Base-by-base conservation (phyloP, 805 yeast species). In the Hyphopichia homilentoma region DNA sequence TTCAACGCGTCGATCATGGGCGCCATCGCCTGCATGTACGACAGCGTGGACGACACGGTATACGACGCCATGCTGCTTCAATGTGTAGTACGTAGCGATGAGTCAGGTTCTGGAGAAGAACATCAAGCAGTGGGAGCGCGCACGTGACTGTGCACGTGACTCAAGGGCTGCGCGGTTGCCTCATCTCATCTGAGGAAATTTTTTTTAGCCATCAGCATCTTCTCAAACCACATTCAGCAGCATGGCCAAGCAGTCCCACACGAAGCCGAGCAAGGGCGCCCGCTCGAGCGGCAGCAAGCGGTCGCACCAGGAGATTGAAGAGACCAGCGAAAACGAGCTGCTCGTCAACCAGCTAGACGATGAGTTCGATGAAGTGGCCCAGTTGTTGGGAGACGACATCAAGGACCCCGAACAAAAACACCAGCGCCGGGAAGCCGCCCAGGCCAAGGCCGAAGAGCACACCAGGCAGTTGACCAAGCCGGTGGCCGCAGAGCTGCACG, bases 11-110 rank as follows among this genome's bases (percentile, higher is more conserved):
- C 76, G n/a, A 75, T 62, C 81, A 84, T 75, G 2, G 78, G 72
- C 52, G 71, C 74, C 87, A 84, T 81, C 13, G 93, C 90, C 50
- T 74, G 75, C 83, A 84, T 76, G 55, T 75, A 84, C 15, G 93
- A 82, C 55, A 76, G 73, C 7, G 89, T 81, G 1, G 89, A 81
- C 9, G 73, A 63, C 6, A 70, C 82, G 29, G 61, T 55, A 41
- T 66, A 66, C 25, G 63, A 50, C 4, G 68, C 62, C 69, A 65
- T 65, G 15, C 23, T 33, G 7, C 11, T 20, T 20, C n/a, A n/a
- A n/a, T n/a, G n/a, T n/a, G n/a, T n/a, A n/a, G n/a, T n/a, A n/a
- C n/a, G n/a, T n/a, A n/a, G n/a, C n/a, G n/a, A n/a, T n/a, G n/a
- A n/a, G n/a, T n/a, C n/a, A n/a, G n/a, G n/a, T n/a, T n/a, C n/a